phyloP scores from a whole-genome alignment of 352 stramenopile species.

The Globisporangium ultimum region DNA sequence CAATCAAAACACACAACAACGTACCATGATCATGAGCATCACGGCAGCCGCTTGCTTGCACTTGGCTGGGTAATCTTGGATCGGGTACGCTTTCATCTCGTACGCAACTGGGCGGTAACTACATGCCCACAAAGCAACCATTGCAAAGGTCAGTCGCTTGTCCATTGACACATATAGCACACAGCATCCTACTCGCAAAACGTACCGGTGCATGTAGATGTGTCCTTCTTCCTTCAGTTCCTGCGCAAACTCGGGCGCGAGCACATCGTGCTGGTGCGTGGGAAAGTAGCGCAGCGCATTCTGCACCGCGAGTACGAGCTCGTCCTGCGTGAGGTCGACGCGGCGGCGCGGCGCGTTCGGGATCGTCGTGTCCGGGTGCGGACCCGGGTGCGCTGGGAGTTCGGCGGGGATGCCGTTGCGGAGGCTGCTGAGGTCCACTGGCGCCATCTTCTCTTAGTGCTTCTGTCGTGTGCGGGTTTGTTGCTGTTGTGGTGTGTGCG shows the following conservation, averaged over 20 bases:
- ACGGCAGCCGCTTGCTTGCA: slow-evolving; percentile 78
- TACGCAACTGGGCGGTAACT: slow-evolving; percentile 78
- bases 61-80: slow-evolving; percentile 68
- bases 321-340: slow-evolving; percentile 49
- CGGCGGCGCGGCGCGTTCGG: slow-evolving; percentile 55
- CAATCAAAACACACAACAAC: not conserved
- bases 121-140: not conserved
- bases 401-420: slow-evolving; percentile 40
- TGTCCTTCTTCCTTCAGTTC: slow-evolving; percentile 86
- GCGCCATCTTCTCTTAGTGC: not conserved
- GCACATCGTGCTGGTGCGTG: slow-evolving; percentile 47
- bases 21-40: slow-evolving; percentile 87
- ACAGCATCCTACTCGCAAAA: not conserved
- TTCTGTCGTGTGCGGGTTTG: not conserved
- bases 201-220: slow-evolving; percentile 87
- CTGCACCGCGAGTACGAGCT: slow-evolving; percentile 75
- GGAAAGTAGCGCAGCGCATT: slow-evolving; percentile 90
- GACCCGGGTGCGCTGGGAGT: slow-evolving; percentile 52
- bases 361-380: slow-evolving; percentile 43
- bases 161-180: not conserved
- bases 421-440: slow-evolving; percentile 49
- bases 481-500: not conserved
- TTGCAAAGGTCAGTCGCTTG: not conserved
- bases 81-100: slow-evolving; percentile 88
- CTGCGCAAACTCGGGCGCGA: slow-evolving; percentile 83